phyloP scores from a whole-genome alignment of 2,329 filamentous ascomycete species.

The Alternaria conjuncta region DNA sequence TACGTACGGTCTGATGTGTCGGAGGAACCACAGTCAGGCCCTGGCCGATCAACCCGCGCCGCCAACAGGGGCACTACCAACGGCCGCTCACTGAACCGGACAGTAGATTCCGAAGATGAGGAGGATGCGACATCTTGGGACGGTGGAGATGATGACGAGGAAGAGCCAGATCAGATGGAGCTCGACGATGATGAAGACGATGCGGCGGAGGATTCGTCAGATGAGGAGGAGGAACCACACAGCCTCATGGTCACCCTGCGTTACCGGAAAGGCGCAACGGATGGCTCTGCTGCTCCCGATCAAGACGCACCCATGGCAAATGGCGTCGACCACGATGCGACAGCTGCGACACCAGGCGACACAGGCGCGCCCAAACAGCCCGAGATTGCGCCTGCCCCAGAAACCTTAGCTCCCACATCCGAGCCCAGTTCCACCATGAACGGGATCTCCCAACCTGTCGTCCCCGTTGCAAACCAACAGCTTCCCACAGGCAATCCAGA shows the following conservation, averaged over 20 bases:
- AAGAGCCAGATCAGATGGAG: constrained; percentile 72
- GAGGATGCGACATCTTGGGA: constrained; percentile 70
- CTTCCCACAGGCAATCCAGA: constrained; percentile 1
- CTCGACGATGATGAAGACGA: constrained; percentile 65
- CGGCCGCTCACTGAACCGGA: constrained; percentile 33
- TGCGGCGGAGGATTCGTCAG: constrained; percentile 36
- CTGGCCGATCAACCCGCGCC: constrained; percentile 53
- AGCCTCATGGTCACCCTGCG: constrained; percentile 77
- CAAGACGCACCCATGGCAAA: constrained; percentile 3
- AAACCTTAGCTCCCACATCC: neutral
- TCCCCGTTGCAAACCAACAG: constrained; percentile 6
- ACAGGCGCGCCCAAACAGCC: constrained; percentile 7
- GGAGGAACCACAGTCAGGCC: constrained; percentile 51
- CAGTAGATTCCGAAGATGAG: constrained; percentile 68
- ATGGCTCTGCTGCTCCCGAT: neutral
- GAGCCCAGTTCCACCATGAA: constrained; percentile 4
- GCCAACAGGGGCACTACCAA: constrained; percentile 26
- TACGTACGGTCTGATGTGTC: constrained; percentile 54
- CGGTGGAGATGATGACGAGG: constrained; percentile 76
- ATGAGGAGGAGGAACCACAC: constrained; percentile 48
- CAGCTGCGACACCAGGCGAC: neutral
- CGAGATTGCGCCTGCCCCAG: neutral
- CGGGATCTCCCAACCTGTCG: constrained; percentile 5
- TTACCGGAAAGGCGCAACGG: constrained; percentile 30
- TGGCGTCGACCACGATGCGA: neutral